These are phyloP conservation scores for Pestalotiopsis sp. DNA, from an alignment of 2,329 filamentous ascomycete genomes.

Conservation along the genomic window DNA sequence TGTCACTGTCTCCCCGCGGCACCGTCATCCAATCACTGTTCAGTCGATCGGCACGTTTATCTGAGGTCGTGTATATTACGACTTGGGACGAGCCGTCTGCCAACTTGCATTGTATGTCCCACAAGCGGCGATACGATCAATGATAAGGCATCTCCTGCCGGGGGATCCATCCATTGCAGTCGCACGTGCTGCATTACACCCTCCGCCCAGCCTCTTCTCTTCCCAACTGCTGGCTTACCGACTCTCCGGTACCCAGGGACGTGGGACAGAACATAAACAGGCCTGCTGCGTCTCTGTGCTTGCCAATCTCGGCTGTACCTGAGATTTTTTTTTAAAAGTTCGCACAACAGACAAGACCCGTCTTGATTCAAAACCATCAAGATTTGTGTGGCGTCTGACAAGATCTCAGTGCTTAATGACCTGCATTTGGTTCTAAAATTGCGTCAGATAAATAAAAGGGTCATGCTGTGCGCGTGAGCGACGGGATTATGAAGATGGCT, in stretches of 20 bases:
- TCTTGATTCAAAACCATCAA: neutral
- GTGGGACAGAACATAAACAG: neutral
- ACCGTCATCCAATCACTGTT: neutral
- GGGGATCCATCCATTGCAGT: neutral
- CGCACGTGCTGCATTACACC: neutral
- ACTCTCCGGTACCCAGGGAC: neutral
- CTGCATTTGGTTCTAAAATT: neutral
- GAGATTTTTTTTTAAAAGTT: neutral
- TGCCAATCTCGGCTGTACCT: neutral
- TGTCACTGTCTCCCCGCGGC: neutral
- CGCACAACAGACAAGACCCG: neutral
- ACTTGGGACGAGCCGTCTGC: neutral
- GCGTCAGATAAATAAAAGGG: neutral
- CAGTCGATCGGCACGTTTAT: neutral
- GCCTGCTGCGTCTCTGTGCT: neutral
- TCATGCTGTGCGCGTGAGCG: neutral
- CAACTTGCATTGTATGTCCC: neutral
- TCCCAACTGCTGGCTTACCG: neutral
- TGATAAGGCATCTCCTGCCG: too few species aligned
- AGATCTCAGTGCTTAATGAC: neutral
- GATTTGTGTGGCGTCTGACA: neutral
- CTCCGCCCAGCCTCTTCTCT: neutral
- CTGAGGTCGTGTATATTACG: neutral
- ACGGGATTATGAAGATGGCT: neutral
- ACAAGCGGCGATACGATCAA: too few species aligned